phyloP scores from a whole-genome alignment of 306 rosid genomes.

The Neltuma alba region DNA sequence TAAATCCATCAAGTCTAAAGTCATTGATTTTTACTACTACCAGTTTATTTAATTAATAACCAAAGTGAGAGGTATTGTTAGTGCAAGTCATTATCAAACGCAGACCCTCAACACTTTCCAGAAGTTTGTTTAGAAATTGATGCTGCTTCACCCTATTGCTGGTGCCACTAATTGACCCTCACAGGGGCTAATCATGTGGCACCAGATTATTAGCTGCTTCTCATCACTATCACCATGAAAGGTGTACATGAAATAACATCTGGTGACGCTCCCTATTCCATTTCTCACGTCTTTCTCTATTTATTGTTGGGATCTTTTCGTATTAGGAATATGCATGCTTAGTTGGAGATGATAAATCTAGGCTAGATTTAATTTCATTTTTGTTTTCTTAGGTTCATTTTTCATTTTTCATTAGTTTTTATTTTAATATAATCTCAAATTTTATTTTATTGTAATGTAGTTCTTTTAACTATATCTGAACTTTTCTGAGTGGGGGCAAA shows the following conservation, averaged over 20 bases:
- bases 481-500: no score
- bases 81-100: slow-evolving; percentile 33
- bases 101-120: slow-evolving; percentile 9
- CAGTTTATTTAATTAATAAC: not conserved
- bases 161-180: slow-evolving; percentile 8
- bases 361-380: not conserved
- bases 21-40: not conserved
- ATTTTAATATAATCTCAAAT: not conserved
- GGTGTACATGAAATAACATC: not conserved
- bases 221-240: not conserved
- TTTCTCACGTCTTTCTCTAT: not conserved
- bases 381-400: no score
- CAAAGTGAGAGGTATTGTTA: slow-evolving; percentile 6
- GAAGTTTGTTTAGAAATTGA: not conserved
- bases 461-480: not conserved
- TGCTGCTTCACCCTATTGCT: slow-evolving; percentile 3
- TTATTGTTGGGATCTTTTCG: not conserved
- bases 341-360: not conserved
- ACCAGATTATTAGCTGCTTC: not conserved
- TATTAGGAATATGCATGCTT: no score
- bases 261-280: not conserved
- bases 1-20: slow-evolving; percentile 5
- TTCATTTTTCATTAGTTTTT: no score
- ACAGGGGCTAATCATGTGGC: not conserved
- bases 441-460: not conserved